Evolutionary conservation across 2,329 filamentous ascomycete species (phyloP), one percentile per base, ranked within the genome.

Genomic region (Pseudogymnoascus destructans): DNA sequence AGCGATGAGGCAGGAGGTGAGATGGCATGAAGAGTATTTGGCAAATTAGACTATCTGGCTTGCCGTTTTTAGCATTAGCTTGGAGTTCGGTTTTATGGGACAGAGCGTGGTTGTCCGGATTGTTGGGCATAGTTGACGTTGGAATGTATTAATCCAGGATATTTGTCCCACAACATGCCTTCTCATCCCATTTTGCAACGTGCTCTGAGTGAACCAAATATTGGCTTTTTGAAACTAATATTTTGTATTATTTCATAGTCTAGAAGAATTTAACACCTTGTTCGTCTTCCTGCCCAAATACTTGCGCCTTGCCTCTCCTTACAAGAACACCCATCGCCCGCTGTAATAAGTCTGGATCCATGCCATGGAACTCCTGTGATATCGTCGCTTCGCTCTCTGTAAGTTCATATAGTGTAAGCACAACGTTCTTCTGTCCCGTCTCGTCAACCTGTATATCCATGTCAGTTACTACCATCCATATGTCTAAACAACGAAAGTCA

Each of bases 261-360:
- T 75, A 96, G 70, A 97, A 97, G 75, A 98, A 97, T 75, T 98
- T 98, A 63, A 97, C 89, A 66, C 93, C 93, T 67, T 87, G 82
- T 61, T 88, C 87, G 69, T 92, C 89, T 66, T 92, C 90, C 58
- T 82, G 81, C 32, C 92, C 92, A 73, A 98, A 97, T 23, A 97
- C 83, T 72, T 97, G 92, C 11, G 91, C 92, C 73, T 87, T 95
- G 64, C 90, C 90, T 62, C 86, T 81, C 77, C 95, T 95, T 33
- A 95, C 91, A 55, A 96, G 77, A 55, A 93, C 77, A 61, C 81
- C 80, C 55, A 98, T 77, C 35, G 88, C 86, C 70, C 86, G 90
- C 64, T 86, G 80, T 67, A 98, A 77, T 61, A 95, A 71, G 21
- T 90, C 88, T 49, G 79, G 76, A 69, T 97, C 91, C 76, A 98